Percentiles rank a stretch among this genome's conserved stretches.
Evolutionary conservation across 2,329 filamentous ascomycete species (phyloP).

Genomic region (Cladosporium velox): DNA sequence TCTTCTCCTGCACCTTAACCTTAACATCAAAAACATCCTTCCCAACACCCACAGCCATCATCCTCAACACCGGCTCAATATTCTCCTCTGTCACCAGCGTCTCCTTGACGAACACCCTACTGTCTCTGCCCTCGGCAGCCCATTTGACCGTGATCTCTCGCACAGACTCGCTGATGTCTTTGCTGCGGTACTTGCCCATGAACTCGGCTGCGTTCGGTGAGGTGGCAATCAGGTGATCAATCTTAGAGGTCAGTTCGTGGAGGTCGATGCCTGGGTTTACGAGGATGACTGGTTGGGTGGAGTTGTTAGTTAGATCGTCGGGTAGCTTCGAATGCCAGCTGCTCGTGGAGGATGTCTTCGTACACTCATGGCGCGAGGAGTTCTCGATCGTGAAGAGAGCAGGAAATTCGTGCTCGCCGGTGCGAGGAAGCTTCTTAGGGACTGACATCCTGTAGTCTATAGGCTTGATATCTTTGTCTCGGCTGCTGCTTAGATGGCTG

Average conservation of each 20-base stretch:
- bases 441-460: background rate
- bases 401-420: conserved; percentile 33
- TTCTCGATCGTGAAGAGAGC: conserved; percentile 41
- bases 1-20: conserved; percentile 24
- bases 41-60: conserved; percentile 37
- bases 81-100: conserved; percentile 41
- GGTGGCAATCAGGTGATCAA: conserved; percentile 25
- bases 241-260: conserved; percentile 28
- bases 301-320: conserved; percentile 9
- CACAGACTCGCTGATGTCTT: conserved; percentile 33
- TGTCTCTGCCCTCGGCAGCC: conserved; percentile 36
- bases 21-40: conserved; percentile 41
- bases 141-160: conserved; percentile 38
- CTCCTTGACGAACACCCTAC: conserved; percentile 37
- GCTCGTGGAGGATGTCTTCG: background rate
- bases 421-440: background rate
- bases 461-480: background rate
- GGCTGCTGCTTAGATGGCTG: background rate
- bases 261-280: conserved; percentile 31
- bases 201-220: conserved; percentile 40
- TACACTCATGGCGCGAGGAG: conserved; percentile 39
- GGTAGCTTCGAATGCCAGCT: background rate
- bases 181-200: conserved; percentile 41
- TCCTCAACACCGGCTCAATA: conserved; percentile 34
- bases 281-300: conserved; percentile 29